Conservation (phyloP, 768 basidiomycete species). For the Pulveroboletus sp. region DNA sequence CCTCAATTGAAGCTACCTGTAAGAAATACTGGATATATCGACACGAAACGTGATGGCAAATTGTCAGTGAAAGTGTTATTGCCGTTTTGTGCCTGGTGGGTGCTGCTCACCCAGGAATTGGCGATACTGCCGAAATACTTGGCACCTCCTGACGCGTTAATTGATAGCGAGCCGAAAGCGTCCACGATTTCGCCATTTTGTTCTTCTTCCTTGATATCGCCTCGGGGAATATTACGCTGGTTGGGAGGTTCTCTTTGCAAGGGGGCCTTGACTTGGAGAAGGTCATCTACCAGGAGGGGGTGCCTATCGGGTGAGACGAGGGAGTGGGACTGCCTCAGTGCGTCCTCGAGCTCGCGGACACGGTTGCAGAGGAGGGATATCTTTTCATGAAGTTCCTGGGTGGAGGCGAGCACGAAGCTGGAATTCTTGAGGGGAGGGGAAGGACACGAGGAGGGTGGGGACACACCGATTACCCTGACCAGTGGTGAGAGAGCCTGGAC, state of each 20-base stretch:
- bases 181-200: slow-evolving; percentile 65
- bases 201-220: slow-evolving; percentile 56
- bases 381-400: slow-evolving; percentile 79
- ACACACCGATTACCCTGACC: slow-evolving; percentile 75
- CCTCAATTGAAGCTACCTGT: slow-evolving; percentile 41
- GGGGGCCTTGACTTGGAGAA: slow-evolving; percentile 71
- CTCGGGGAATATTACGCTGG: slow-evolving; percentile 35
- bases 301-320: slow-evolving; percentile 57
- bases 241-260: slow-evolving; percentile 59
- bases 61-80: slow-evolving; percentile 1
- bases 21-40: slow-evolving; percentile 55
- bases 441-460: background rate
- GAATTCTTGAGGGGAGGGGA: slow-evolving; percentile 1
- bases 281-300: slow-evolving; percentile 65
- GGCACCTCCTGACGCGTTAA: slow-evolving; percentile 64
- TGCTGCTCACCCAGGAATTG: slow-evolving; percentile 58
- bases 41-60: slow-evolving; percentile 7
- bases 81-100: background rate
- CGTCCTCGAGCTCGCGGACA: slow-evolving; percentile 74
- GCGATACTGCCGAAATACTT: slow-evolving; percentile 76
- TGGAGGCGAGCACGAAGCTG: slow-evolving; percentile 76
- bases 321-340: slow-evolving; percentile 53
- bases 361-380: slow-evolving; percentile 69
- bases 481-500: slow-evolving; percentile 68
- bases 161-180: slow-evolving; percentile 76